Evolutionary conservation across 2,329 filamentous ascomycete genomes (phyloP), one percentile per base, ranked within the genome.

Genomic region (Pyricularia sp.): DNA sequence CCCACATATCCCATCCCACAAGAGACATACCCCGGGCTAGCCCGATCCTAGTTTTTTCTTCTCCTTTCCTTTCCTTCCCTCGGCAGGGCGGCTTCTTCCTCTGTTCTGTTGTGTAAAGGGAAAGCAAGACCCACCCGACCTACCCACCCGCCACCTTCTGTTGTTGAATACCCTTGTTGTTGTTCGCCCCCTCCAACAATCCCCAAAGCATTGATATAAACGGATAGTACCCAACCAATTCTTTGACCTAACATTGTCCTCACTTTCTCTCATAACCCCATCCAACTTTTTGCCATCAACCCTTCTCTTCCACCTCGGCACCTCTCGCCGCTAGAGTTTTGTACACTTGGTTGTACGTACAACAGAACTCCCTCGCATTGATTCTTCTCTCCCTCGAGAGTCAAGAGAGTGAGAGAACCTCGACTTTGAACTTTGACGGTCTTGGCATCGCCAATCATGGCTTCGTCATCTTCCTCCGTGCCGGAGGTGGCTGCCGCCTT

Each of bases 401-500:
- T 59, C n/a, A 25, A 61, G 58, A 25, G 58, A 26, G 58, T 11
- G 58, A 26, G 58, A 26, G n/a, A 11, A 26, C 5, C n/a, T 61
- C 14, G 25, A 30, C 36, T 12, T 36, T 42, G 10, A 25, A 31
- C 2, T 20, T 66, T n/a, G 36, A 36, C 23, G 26, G 17, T 23
- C 23, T 42, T 25, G 23, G 23, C 55, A 11, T 23, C 23, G 36
- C 58, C 71, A 73, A 72, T 69, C 68, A 79, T 79, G 78, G 73
- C 77, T 68, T 73, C 74, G 33, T 71, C 72, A 75, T 77, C 82
- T 72, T 77, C 81, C 68, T 79, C 81, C 42, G 75, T 80, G 69
- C 74, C 79, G 70, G 77, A 80, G 77, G 79, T 80, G 71, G 77
- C 79, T 71, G 77, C 70, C 66, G 68, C 79, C 75, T 80, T 82